A percentile compares a stretch with the other conserved stretches of the same genome.
phyloP scores from a whole-genome alignment of 1,284 basidiomycete genomes.

The Pseudozyma tsukubaensis region DNA sequence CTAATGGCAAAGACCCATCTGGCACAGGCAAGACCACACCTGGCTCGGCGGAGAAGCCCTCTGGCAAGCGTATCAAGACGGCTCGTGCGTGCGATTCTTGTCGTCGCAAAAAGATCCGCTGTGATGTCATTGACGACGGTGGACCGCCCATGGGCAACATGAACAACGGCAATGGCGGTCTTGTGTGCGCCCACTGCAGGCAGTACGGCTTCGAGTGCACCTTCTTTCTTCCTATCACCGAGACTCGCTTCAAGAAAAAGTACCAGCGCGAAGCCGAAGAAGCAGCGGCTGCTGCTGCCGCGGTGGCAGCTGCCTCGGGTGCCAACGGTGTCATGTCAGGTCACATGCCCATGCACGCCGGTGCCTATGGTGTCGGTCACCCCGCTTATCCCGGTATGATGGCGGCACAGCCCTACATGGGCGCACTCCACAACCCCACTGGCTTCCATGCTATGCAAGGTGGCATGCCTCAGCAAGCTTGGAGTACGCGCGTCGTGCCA shows the following conservation, averaged over 20 bases:
- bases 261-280: slow-evolving; percentile 75
- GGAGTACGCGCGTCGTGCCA: slow-evolving; percentile 21
- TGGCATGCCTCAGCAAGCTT: slow-evolving; percentile 23
- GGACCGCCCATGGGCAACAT: slow-evolving; percentile 57
- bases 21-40: slow-evolving; percentile 15
- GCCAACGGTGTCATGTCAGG: slow-evolving; percentile 12
- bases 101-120: slow-evolving; percentile 90
- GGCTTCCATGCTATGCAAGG: slow-evolving; percentile 32
- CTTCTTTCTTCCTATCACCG: slow-evolving; percentile 96
- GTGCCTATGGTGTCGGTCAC: slow-evolving; percentile 7
- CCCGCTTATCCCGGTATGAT: slow-evolving; percentile 30
- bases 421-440: slow-evolving; percentile 35
- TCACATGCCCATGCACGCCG: slow-evolving; percentile 18
- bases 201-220: slow-evolving; percentile 63
- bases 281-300: slow-evolving; percentile 71
- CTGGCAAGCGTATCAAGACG: slow-evolving; percentile 83
- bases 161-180: slow-evolving; percentile 57
- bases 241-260: slow-evolving; percentile 97
- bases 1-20: slow-evolving; percentile 18
- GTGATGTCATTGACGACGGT: slow-evolving; percentile 63
- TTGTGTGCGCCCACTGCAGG: slow-evolving; percentile 57
- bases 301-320: slow-evolving; percentile 43
- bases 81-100: slow-evolving; percentile 90
- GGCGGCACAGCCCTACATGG: slow-evolving; percentile 36
- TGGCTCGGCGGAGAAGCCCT: slow-evolving; percentile 36